Percentiles rank a stretch among this genome's conserved stretches.
These are phyloP conservation scores for Coniochaeta hoffmannii DNA, from an alignment of 2,329 filamentous ascomycete species.

Conservation along the genomic window DNA sequence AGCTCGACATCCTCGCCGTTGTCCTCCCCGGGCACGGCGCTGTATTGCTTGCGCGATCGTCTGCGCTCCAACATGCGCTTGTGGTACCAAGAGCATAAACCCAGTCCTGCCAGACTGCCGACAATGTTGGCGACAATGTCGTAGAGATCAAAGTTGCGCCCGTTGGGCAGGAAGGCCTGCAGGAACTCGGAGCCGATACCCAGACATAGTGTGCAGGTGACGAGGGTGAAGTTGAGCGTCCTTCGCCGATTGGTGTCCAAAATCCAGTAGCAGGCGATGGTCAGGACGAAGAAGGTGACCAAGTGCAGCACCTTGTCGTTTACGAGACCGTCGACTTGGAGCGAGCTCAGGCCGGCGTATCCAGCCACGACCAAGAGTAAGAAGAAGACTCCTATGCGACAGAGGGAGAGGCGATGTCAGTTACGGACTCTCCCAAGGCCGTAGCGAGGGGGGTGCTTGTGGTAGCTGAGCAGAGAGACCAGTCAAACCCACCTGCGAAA, in stretches of 20 bases:
- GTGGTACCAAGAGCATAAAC: conserved; percentile 84
- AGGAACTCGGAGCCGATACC: conserved; percentile 70
- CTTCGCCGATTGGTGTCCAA: conserved; percentile 84
- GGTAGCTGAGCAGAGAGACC: conserved; percentile 4
- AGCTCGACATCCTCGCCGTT: conserved; percentile 66
- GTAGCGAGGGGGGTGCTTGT: conserved; percentile 3
- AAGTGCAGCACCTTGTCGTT: conserved; percentile 90
- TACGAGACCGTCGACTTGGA: conserved; percentile 49
- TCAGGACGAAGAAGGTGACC: conserved; percentile 83
- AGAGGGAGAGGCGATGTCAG: background rate
- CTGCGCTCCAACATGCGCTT: conserved; percentile 89
- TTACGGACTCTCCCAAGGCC: too few species aligned
- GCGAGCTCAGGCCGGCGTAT: conserved; percentile 68
- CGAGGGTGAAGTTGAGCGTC: conserved; percentile 72
- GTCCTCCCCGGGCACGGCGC: conserved; percentile 54
- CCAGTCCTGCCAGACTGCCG: conserved; percentile 66
- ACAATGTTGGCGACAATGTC: conserved; percentile 84
- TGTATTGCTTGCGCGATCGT: conserved; percentile 55
- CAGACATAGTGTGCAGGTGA: conserved; percentile 66
- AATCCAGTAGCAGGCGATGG: conserved; percentile 91
- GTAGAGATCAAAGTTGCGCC: conserved; percentile 64
- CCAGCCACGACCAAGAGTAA: conserved; percentile 66
- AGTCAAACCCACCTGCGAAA: conserved; percentile 65
- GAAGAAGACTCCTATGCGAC: conserved; percentile 55
- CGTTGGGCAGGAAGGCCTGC: conserved; percentile 68